Base-by-base conservation (phyloP, 2,329 filamentous ascomycete genomes). In the Epichloe uncinata region DNA sequence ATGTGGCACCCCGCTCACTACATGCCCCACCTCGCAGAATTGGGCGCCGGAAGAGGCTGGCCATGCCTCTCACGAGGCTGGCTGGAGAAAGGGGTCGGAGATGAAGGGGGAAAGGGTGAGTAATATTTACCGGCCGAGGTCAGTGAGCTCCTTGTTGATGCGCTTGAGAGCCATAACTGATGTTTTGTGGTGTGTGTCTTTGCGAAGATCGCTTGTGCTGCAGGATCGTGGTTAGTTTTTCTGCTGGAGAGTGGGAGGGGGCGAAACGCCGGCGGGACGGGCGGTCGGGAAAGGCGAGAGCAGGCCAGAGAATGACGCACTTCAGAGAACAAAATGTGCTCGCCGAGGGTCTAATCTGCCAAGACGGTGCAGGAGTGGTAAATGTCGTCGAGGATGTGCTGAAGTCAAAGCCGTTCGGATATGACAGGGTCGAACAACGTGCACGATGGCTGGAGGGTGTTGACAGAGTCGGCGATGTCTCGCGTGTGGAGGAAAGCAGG, bases 111-210 rank as follows among this genome's bases (percentile, higher is more conserved):
- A 44, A 15, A 51, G 58, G 50, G 57, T 47, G 41, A 30, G 48
- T 49, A 42, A 48, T 60, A 75, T 77, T 66, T 84, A 91, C 87
- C 87, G 85, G 75, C 87, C 87, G 72, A 93, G 79, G 69, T 93
- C 87, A 71, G 85, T 84, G 69, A 93, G 81, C 74, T 93, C 87
- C 83, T 90, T 93, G 80, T 91, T 91, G 73, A 93, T 93, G 72
- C 87, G 83, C 84, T 93, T 93, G 64, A 93, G 80, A 72, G 87
- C 87, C 87, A 93, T 93, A 13, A 35, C 49, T 65, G 64, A 68
- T 67, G 43, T 66, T 60, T 58, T 57, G 55, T 60, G 55, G 34
- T 56, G 40, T 53, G 44, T 53, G 44, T 61, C 60, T 61, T 59
- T 56, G 46, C 26, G 46, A 37, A 45, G 53, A 53, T 57, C 52